Evolutionary conservation across 306 rosid species (phyloP).

Genomic region (Quercus berberidifolia): DNA sequence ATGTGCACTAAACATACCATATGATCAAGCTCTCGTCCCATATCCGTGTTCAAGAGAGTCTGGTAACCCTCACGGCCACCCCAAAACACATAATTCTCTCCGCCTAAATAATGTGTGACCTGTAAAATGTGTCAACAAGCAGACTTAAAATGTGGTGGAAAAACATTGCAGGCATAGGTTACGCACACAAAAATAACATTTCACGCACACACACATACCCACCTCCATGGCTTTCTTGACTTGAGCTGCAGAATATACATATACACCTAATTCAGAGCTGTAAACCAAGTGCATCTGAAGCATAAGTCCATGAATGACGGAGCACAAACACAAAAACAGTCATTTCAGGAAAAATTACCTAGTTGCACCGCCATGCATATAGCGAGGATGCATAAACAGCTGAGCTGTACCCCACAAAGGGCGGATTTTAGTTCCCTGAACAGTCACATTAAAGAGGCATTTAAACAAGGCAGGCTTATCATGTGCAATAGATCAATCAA

Average conservation of each 20-base stretch:
- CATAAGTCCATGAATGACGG: constrained; percentile 13
- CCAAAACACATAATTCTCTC: constrained; percentile 96
- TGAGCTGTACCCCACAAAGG: constrained; percentile 98
- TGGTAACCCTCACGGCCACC: constrained; percentile 99
- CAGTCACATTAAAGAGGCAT: constrained; percentile 2
- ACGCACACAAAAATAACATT: not conserved
- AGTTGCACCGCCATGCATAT: constrained; percentile 97
- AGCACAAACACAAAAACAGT: not conserved
- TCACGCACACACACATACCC: constrained; percentile 14
- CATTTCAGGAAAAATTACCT: constrained; percentile 43
- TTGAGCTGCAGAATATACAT: constrained; percentile 95
- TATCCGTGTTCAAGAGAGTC: constrained; percentile 88
- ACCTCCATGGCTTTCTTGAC: constrained; percentile 99
- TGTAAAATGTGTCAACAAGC: constrained; percentile 30
- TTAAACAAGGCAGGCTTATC: not conserved
- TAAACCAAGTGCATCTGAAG: constrained; percentile 23
- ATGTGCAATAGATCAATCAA: not conserved
- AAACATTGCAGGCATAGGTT: not conserved
- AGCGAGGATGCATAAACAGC: constrained; percentile 89
- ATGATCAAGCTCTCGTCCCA: constrained; percentile 94
- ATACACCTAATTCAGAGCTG: constrained; percentile 83
- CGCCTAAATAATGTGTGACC: constrained; percentile 93
- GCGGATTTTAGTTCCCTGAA: constrained; percentile 57
- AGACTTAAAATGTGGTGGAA: constrained; percentile 7
- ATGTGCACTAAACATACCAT: constrained; percentile 43